These are phyloP conservation scores for Diospyros lotus DNA, from an alignment of 148 eudicot genomes.

Conservation along the genomic window DNA sequence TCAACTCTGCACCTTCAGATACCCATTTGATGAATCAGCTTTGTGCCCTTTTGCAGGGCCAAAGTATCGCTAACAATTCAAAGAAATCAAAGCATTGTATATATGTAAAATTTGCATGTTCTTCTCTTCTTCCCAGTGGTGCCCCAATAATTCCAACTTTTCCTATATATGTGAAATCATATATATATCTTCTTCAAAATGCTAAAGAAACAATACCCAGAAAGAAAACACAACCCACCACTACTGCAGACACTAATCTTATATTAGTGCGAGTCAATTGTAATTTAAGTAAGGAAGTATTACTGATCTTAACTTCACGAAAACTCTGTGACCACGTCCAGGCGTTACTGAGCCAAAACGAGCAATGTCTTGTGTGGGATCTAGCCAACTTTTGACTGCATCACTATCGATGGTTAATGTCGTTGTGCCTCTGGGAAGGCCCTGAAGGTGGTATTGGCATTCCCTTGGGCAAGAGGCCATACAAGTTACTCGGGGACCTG, in stretches of 20 bases:
- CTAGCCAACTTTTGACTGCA: too few species aligned
- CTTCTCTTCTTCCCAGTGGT: background rate
- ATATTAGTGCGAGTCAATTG: too few species aligned
- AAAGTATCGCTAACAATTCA: background rate
- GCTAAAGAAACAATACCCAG: background rate
- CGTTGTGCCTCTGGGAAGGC: slow-evolving; percentile 29
- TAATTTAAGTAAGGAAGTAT: too few species aligned
- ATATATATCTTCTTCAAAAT: background rate
- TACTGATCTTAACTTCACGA: too few species aligned
- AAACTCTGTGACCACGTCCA: too few species aligned
- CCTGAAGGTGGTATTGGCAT: slow-evolving; percentile 31
- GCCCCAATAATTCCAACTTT: background rate
- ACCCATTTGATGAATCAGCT: background rate
- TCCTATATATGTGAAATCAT: background rate
- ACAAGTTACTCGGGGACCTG: background rate
- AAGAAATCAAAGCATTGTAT: too few species aligned
- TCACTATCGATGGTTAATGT: slow-evolving; percentile 6
- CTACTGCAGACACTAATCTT: too few species aligned
- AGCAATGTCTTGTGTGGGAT: too few species aligned
- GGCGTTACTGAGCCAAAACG: too few species aligned
- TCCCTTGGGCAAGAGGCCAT: slow-evolving; percentile 26
- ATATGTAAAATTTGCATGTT: background rate
- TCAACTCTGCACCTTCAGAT: background rate
- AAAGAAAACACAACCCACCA: too few species aligned
- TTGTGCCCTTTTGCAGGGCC: too few species aligned